A percentile compares a stretch with the other conserved stretches of the same genome.
phyloP scores from a whole-genome alignment of 371 early-diverging fungal species.

The Rozella allomycis region DNA sequence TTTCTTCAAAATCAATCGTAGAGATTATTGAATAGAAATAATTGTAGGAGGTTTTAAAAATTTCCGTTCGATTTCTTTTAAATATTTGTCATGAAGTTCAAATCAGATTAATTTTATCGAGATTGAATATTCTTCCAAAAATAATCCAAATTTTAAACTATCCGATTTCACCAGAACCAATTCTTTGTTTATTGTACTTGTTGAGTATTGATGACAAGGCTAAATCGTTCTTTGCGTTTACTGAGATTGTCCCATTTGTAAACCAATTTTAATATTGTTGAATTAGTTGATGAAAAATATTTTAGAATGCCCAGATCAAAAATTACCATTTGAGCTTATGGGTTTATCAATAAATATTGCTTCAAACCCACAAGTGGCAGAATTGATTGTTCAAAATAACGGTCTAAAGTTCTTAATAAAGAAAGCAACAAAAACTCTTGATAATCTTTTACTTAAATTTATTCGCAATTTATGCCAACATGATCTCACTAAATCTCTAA shows the following conservation, averaged over 20 bases:
- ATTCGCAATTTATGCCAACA: slow-evolving; percentile 13
- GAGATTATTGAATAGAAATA: not conserved
- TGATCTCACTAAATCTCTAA: not conserved
- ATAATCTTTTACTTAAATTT: slow-evolving; percentile 22
- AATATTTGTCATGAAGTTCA: slow-evolving; percentile 20
- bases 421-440: slow-evolving; percentile 19
- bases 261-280: slow-evolving; percentile 7
- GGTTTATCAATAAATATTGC: slow-evolving; percentile 21
- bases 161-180: slow-evolving; percentile 6
- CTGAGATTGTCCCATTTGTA: slow-evolving; percentile 12
- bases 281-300: slow-evolving; percentile 7
- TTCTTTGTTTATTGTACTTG: slow-evolving; percentile 17
- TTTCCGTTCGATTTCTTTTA: slow-evolving; percentile 11
- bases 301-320: slow-evolving; percentile 13
- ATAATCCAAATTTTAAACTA: slow-evolving; percentile 8
- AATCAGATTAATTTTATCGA: slow-evolving; percentile 10
- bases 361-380: slow-evolving; percentile 8
- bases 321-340: slow-evolving; percentile 15
- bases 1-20: slow-evolving; percentile 9
- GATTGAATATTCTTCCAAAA: slow-evolving; percentile 7
- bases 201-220: slow-evolving; percentile 16
- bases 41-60: slow-evolving; percentile 8
- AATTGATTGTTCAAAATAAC: slow-evolving; percentile 12
- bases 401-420: slow-evolving; percentile 21
- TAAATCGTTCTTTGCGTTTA: slow-evolving; percentile 4